A percentile compares a stretch with the other conserved stretches of the same genome.
These are phyloP conservation scores for Metarhizium rileyi DNA, from an alignment of 2,329 filamentous ascomycete genomes.

Conservation along the genomic window DNA sequence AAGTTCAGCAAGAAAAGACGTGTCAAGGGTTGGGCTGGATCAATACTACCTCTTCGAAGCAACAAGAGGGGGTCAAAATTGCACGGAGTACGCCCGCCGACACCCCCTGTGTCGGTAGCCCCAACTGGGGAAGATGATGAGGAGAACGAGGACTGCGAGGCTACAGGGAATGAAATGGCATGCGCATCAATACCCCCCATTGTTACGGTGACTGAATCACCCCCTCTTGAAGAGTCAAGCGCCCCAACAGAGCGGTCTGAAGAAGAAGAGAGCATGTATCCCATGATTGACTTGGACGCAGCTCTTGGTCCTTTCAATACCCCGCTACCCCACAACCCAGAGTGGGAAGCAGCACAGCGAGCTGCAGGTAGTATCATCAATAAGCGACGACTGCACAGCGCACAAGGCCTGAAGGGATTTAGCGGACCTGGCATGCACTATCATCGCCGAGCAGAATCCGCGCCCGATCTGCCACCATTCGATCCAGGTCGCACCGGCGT, in stretches of 20 bases:
- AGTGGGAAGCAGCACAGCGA: slow-evolving; percentile 58
- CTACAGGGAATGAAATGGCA: slow-evolving; percentile 13
- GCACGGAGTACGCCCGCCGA: slow-evolving; percentile 31
- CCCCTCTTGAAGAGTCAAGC: slow-evolving; percentile 14
- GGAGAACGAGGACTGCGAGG: slow-evolving; percentile 12
- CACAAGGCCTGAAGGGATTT: slow-evolving; percentile 60
- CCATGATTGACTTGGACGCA: slow-evolving; percentile 89
- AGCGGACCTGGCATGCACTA: slow-evolving; percentile 62
- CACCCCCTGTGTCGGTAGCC: slow-evolving; percentile 31
- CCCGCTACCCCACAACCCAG: slow-evolving; percentile 50
- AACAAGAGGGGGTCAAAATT: slow-evolving; percentile 32
- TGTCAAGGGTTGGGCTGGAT: slow-evolving; percentile 63
- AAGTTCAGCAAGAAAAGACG: slow-evolving; percentile 47
- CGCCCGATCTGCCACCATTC: slow-evolving; percentile 69
- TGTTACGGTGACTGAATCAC: slow-evolving; percentile 32
- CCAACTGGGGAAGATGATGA: slow-evolving; percentile 20
- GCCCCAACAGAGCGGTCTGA: slow-evolving; percentile 26
- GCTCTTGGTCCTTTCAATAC: slow-evolving; percentile 90
- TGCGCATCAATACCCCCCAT: slow-evolving; percentile 25
- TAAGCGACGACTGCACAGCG: slow-evolving; percentile 67
- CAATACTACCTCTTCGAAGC: slow-evolving; percentile 53
- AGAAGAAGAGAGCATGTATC: slow-evolving; percentile 59
- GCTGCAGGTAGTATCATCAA: slow-evolving; percentile 39
- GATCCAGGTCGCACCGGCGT: slow-evolving; percentile 50
- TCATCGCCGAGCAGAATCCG: slow-evolving; percentile 70